A percentile compares a stretch with the other conserved stretches of the same genome.
Conservation (phyloP, 2,329 filamentous ascomycete species). For the Dothidotthia symphoricarpi region DNA sequence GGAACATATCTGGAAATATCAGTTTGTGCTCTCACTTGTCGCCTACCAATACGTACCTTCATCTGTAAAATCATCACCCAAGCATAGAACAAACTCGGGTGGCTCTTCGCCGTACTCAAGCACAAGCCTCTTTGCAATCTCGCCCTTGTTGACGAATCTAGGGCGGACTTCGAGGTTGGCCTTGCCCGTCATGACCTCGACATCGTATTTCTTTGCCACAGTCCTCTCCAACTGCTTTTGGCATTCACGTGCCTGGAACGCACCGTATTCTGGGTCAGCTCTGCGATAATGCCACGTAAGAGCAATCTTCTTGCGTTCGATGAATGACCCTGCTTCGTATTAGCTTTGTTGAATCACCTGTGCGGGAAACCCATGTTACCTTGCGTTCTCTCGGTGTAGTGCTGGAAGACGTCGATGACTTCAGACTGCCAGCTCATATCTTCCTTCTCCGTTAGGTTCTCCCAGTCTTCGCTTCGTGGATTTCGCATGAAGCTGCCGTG, state of each 20-base stretch:
- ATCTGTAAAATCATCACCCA: slow-evolving; percentile 95
- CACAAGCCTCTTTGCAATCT: slow-evolving; percentile 84
- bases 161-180: slow-evolving; percentile 96
- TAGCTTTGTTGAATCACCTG: slow-evolving; percentile 5
- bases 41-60: slow-evolving; percentile 63
- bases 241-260: slow-evolving; percentile 76
- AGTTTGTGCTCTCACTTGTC: neutral
- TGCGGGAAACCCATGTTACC: slow-evolving; percentile 53
- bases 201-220: slow-evolving; percentile 76
- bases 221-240: slow-evolving; percentile 76
- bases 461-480: slow-evolving; percentile 75
- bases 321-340: slow-evolving; percentile 67
- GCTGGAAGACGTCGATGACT: slow-evolving; percentile 79
- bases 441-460: slow-evolving; percentile 79
- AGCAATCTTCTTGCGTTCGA: slow-evolving; percentile 90
- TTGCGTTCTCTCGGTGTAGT: slow-evolving; percentile 81
- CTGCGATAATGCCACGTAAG: slow-evolving; percentile 97
- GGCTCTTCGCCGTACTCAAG: slow-evolving; percentile 62
- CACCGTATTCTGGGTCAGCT: slow-evolving; percentile 80
- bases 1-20: slow-evolving; percentile 68
- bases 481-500: slow-evolving; percentile 93
- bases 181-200: slow-evolving; percentile 96
- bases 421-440: slow-evolving; percentile 93
- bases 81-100: slow-evolving; percentile 83
- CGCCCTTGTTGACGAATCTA: slow-evolving; percentile 96